Base-by-base conservation (phyloP, 192 early-diverging fungal genomes). In the Entomortierella parvispora region DNA sequence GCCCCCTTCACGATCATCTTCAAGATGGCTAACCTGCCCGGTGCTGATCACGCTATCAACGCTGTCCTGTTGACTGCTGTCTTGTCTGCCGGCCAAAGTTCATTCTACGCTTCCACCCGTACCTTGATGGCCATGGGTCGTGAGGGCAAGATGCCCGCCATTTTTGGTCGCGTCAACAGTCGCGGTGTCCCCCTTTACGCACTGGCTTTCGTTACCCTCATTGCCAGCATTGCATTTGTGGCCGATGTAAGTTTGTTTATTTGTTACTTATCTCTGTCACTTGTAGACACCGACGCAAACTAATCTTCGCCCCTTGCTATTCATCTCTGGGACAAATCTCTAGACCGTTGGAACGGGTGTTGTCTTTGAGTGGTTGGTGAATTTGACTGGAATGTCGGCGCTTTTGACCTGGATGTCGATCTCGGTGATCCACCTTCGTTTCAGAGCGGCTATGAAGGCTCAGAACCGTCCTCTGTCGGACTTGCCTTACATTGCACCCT, bases 401-500 rank as follows among this genome's bases (percentile, higher is more conserved):
- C 85, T 96, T 43, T 66, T 91, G 11, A 93, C 93, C 42, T 97
- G 95, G 95, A 64, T 92, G 42, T 90, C 91, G 32, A 97, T 97
- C 61, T 86, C 86, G 2, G 49, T 93, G 23, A 92, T 89, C 46
- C 93, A 95, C 57, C 87, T 88, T 55, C 89, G 95, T 22, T 95
- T 95, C 88, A 88, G 93, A 54, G 86, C 85, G 9, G 94, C 95
- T 2, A 90, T 89, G 50, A 66, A 87, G 23, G 84, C 82, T 26
- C 95, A 97, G 67, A 87, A 87, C 12, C 86, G 88, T 56, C 65
- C 82, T 8, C 52, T 93, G 22, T 67, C 74, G 6, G 80, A 84
- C 12, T 82, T 97, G 25, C 92, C 93, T 0, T 97, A 95, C 69
- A 67, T 80, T 20, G 90, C 96, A 0, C 88, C 89, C 1, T 82